phyloP scores from a whole-genome alignment of 2,329 filamentous ascomycete genomes.

The Microdochium paspali region DNA sequence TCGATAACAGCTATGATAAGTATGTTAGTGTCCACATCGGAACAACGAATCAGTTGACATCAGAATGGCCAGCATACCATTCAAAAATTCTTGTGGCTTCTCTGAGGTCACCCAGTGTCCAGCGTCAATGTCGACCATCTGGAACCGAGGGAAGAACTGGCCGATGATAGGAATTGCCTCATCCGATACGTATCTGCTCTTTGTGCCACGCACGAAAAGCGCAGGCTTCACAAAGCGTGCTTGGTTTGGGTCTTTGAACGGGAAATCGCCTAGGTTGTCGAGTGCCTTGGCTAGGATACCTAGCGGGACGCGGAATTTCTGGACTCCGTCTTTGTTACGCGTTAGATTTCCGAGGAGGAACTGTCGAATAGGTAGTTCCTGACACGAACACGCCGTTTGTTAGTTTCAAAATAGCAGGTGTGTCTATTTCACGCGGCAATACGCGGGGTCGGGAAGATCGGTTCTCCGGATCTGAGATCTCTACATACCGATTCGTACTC shows the following conservation, averaged over 20 bases:
- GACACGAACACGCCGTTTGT: too few relatives aligned
- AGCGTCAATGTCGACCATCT: slow-evolving; percentile 62
- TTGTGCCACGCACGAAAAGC: slow-evolving; percentile 70
- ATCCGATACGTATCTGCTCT: slow-evolving; percentile 71
- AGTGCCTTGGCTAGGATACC: slow-evolving; percentile 58
- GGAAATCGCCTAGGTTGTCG: slow-evolving; percentile 77
- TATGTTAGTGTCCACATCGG: slow-evolving; percentile 6
- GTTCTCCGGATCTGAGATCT: background rate
- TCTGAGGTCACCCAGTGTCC: slow-evolving; percentile 91
- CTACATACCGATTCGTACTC: slow-evolving; percentile 60
- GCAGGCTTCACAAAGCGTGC: slow-evolving; percentile 66
- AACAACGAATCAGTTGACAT: too few relatives aligned
- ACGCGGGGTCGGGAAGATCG: slow-evolving; percentile 2
- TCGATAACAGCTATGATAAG: slow-evolving; percentile 49
- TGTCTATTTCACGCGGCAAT: background rate
- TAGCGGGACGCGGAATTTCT: slow-evolving; percentile 75
- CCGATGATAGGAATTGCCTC: slow-evolving; percentile 73
- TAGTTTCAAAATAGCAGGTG: too few relatives aligned
- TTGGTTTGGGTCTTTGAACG: slow-evolving; percentile 64
- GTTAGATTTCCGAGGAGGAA: slow-evolving; percentile 85
- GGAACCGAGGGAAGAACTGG: slow-evolving; percentile 72
- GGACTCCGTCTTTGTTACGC: slow-evolving; percentile 38
- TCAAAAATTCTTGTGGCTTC: slow-evolving; percentile 68
- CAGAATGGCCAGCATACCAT: slow-evolving; percentile 51
- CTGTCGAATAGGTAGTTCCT: slow-evolving; percentile 70